Evolutionary conservation across 495 filamentous ascomycete species (phyloP).

Genomic region (Aspergillus bridgeri): DNA sequence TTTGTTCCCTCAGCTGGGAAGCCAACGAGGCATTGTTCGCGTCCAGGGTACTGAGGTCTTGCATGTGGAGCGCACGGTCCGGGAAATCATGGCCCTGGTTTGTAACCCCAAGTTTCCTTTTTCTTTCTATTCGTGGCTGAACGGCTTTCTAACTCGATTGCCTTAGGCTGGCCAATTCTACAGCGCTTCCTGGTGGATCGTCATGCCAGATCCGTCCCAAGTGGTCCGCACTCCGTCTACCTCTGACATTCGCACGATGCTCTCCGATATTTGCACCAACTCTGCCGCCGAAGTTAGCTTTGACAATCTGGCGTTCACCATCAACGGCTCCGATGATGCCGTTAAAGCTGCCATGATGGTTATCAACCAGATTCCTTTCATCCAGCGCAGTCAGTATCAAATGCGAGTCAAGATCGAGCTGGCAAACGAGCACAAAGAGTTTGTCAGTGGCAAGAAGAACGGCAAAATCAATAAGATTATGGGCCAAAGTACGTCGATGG

Average conservation of each 20-base stretch:
- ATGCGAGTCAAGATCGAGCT: constrained; percentile 98
- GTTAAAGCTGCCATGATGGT: constrained; percentile 92
- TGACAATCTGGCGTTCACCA: constrained; percentile 87
- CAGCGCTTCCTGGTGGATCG: constrained; percentile 92
- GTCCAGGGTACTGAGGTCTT: constrained; percentile 90
- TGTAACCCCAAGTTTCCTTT: constrained; percentile 17
- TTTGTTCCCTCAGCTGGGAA: constrained; percentile 80
- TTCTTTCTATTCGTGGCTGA: constrained; percentile 3
- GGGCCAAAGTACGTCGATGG: constrained; percentile 70
- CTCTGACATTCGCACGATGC: constrained; percentile 78
- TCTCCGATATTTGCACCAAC: constrained; percentile 93
- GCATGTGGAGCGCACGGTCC: constrained; percentile 88
- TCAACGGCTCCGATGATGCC: constrained; percentile 91
- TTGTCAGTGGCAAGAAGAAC: constrained; percentile 98
- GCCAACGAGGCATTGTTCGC: constrained; percentile 72
- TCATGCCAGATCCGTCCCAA: constrained; percentile 66
- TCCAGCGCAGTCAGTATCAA: constrained; percentile 80
- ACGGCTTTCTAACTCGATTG: constrained; percentile 31
- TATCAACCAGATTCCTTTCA: constrained; percentile 86
- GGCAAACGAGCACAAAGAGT: constrained; percentile 98
- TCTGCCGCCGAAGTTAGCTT: constrained; percentile 93
- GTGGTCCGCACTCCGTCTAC: constrained; percentile 64
- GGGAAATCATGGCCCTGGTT: constrained; percentile 92
- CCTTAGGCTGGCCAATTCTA: constrained; percentile 91
- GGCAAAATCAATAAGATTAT: constrained; percentile 99